Evolutionary conservation across 495 filamentous ascomycete genomes (phyloP).

Genomic region (Rostrohypoxylon terebratum): DNA sequence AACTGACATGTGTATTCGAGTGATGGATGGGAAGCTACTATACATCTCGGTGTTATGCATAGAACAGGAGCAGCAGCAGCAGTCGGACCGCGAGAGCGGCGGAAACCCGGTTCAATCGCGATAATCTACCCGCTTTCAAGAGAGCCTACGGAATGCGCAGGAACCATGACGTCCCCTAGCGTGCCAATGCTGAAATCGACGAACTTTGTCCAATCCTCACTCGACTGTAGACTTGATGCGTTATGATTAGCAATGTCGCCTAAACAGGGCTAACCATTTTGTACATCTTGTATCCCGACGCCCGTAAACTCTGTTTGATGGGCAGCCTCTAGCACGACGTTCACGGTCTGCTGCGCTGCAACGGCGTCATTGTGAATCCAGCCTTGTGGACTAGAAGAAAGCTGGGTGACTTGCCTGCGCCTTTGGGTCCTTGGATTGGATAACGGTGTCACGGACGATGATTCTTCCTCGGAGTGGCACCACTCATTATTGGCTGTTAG

Average conservation of each 20-base stretch:
- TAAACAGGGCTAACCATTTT: background rate
- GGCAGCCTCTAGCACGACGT: background rate
- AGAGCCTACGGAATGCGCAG: background rate
- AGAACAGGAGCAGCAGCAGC: background rate
- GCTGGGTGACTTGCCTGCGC: background rate
- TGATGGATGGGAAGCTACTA: background rate
- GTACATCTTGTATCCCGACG: background rate
- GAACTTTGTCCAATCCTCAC: background rate
- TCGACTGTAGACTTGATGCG: background rate
- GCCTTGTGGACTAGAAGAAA: background rate
- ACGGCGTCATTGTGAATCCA: background rate
- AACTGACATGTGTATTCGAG: background rate
- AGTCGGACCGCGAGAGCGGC: background rate
- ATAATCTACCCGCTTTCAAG: background rate
- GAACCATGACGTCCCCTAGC: background rate
- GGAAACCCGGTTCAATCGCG: background rate
- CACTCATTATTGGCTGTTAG: no score
- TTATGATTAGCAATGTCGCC: background rate
- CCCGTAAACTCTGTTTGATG: background rate
- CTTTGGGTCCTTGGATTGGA: background rate
- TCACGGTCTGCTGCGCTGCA: background rate
- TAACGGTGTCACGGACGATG: background rate
- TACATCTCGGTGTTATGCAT: background rate
- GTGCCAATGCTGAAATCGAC: background rate
- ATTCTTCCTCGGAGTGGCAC: no score